Conservation (phyloP, 2,329 filamentous ascomycete genomes). For the Beauveria asiatica region DNA sequence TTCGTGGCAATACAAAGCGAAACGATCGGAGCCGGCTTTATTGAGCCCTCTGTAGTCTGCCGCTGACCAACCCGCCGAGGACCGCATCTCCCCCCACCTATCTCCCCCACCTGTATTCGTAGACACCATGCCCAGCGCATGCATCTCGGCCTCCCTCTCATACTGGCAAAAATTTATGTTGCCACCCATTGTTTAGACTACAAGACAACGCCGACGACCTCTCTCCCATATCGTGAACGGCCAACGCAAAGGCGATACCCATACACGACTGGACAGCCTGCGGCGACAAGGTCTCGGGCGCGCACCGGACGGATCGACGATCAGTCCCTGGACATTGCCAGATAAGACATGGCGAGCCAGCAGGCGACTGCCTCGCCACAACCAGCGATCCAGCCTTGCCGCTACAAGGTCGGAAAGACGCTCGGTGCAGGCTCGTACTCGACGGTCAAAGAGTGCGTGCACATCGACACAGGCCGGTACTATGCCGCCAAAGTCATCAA, state of each 20-base stretch:
- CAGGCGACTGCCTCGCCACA: slow-evolving; percentile 19
- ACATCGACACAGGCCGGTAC: slow-evolving; percentile 94
- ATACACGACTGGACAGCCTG: neutral
- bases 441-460: slow-evolving; percentile 97
- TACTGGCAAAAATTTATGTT: neutral
- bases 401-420: slow-evolving; percentile 98
- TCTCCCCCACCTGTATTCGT: neutral
- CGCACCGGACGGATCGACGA: neutral
- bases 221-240: neutral
- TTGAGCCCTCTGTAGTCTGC: neutral
- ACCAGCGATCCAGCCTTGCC: slow-evolving; percentile 81
- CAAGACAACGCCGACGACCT: neutral
- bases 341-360: slow-evolving; percentile 18
- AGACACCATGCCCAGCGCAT: neutral
- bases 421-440: slow-evolving; percentile 94
- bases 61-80: slow-evolving; percentile 2
- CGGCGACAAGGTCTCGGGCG: neutral
- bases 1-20: neutral
- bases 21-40: neutral
- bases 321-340: neutral
- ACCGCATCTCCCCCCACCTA: neutral
- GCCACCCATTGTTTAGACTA: neutral
- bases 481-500: slow-evolving; percentile 99
- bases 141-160: neutral
- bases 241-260: neutral